Conservation (phyloP, 2,329 filamentous ascomycete genomes). For the Trichoderma breve region DNA sequence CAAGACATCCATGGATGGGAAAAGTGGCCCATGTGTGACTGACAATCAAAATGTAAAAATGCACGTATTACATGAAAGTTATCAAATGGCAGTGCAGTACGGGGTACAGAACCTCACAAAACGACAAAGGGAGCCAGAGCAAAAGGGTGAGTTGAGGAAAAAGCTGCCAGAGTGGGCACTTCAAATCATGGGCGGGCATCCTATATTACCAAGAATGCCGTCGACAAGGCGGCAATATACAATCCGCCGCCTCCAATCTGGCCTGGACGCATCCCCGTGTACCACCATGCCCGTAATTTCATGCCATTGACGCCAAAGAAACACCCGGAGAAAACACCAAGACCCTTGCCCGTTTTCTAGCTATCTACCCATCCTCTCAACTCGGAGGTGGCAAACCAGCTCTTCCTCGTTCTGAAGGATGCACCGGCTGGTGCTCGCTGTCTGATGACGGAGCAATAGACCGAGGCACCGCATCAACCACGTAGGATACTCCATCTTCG, state of each 20-base stretch:
- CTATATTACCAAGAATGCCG: conserved; percentile 14
- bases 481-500: conserved; percentile 71
- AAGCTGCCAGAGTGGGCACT: background rate
- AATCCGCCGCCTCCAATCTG: background rate
- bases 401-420: conserved; percentile 47
- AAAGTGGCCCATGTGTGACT: background rate
- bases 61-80: background rate
- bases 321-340: background rate
- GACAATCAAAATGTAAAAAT: background rate
- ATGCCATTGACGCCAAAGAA: background rate
- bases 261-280: background rate
- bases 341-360: background rate
- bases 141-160: background rate
- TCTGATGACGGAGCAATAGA: conserved; percentile 57
- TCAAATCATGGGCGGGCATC: background rate
- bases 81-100: background rate
- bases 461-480: conserved; percentile 64
- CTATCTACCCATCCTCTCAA: background rate
- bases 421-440: conserved; percentile 46
- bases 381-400: conserved; percentile 17
- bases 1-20: background rate
- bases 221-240: background rate
- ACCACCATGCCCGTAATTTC: background rate
- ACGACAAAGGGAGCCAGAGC: background rate
- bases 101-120: background rate